phyloP scores from a whole-genome alignment of 2,329 filamentous ascomycete species.

The Lizonia empirigonia region DNA sequence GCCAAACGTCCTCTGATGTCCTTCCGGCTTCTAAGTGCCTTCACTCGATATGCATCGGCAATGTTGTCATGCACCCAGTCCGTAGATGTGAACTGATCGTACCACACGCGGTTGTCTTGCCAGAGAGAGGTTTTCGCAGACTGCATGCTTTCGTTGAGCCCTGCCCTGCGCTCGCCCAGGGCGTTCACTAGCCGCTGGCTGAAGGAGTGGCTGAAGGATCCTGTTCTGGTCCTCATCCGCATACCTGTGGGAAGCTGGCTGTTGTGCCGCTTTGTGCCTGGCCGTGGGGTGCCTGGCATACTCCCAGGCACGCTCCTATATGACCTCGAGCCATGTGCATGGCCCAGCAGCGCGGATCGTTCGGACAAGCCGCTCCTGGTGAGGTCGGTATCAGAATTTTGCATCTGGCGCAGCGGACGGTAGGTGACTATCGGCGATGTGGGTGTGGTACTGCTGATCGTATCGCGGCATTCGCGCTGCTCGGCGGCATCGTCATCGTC shows the following conservation, averaged over 20 bases:
- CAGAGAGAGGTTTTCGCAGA: conserved; percentile 71
- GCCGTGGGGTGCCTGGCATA: conserved; percentile 50
- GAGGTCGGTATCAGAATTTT: conserved; percentile 46
- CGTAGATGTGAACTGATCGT: conserved; percentile 96
- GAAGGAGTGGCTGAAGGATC: conserved; percentile 45
- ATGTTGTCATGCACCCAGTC: conserved; percentile 99
- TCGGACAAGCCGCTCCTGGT: conserved; percentile 50
- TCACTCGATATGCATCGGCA: conserved; percentile 87
- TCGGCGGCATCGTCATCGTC: conserved; percentile 42
- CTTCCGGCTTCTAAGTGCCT: conserved; percentile 78
- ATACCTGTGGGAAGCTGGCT: conserved; percentile 40
- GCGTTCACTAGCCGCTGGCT: conserved; percentile 63
- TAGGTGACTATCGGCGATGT: conserved; percentile 42
- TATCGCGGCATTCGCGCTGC: conserved; percentile 38
- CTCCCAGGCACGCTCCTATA: conserved; percentile 53
- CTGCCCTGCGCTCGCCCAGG: conserved; percentile 59
- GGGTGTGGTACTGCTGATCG: conserved; percentile 42
- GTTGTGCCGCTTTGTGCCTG: conserved; percentile 46
- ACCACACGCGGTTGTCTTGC: conserved; percentile 91
- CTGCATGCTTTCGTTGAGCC: conserved; percentile 58
- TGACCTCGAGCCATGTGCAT: conserved; percentile 43
- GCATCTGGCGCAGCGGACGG: conserved; percentile 36
- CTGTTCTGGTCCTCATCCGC: conserved; percentile 41
- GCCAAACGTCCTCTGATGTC: conserved; percentile 81
- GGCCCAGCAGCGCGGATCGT: conserved; percentile 54